Base-by-base conservation (phyloP, 768 basidiomycete species). In the Xerocomus spinulosus region DNA sequence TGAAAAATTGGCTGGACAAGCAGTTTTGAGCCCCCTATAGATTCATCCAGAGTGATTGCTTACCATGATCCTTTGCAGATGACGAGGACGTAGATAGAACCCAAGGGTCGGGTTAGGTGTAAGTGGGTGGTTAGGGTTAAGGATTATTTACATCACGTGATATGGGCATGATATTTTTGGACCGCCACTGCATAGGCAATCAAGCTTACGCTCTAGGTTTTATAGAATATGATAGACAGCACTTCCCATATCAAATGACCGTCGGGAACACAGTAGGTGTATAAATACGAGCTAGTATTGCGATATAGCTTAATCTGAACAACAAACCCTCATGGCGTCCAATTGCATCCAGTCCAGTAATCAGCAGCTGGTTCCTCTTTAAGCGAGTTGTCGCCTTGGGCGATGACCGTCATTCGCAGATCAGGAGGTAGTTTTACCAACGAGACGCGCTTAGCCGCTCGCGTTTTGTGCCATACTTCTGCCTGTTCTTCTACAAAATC, bases 391-490 rank as follows among this genome's bases (percentile, higher is more conserved):
- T 42, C 35, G 15, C 26, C 46, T 45, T 46, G 44, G 42, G 56
- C 25, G 24, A 64, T 50, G 25, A 43, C 42, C 9, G 56, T 53
- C 42, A 68, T 55, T 43, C 67, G 64, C 48, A 78, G 60, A 44
- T 73, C 70, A 9, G 85, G 80, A 20, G 89, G 88, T 21, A 91
- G 64, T 49, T 78, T 77, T 36, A 91, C 85, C 35, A 92, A 71
- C 9, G 89, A 92, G 9, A 92, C 91, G 9, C 90, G 83, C 56
- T 89, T 86, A 13, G 87, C 89, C 29, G 83, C 85, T 40, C 84
- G 82, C 2, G 91, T 93, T 63, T 82, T 82, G 67, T 88, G 74
- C 91, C 91, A 93, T 43, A 85, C 84, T 63, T 92, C 90, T n/a
- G 91, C 89, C 64, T 84, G 75, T 63, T 91, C 87, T 37, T 77